Percentiles rank a stretch among this genome's conserved stretches.
Conservation (phyloP, 345 rosid genomes). For the Syzygium aromaticum region DNA sequence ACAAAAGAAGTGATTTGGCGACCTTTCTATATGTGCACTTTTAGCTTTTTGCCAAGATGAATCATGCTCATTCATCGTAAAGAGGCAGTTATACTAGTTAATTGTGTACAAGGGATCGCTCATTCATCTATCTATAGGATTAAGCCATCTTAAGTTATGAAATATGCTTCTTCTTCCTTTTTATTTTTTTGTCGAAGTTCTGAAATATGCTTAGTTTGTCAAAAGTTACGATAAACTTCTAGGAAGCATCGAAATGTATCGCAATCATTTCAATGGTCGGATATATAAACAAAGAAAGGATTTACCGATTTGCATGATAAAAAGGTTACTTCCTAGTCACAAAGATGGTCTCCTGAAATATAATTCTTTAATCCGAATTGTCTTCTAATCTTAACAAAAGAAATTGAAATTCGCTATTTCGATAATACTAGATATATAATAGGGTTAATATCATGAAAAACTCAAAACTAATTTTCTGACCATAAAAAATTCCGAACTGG, state of each 20-base stretch:
- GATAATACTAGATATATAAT: too few species aligned
- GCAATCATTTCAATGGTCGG: fast-evolving
- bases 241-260: fast-evolving
- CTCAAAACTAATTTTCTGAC: too few species aligned
- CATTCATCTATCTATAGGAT: background rate
- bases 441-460: too few species aligned
- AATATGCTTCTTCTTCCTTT: too few species aligned
- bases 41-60: background rate
- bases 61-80: background rate
- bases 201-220: fast-evolving
- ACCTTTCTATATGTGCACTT: background rate
- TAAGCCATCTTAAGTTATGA: background rate
- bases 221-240: background rate
- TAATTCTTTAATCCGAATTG: background rate
- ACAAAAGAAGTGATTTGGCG: background rate
- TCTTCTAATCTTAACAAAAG: background rate
- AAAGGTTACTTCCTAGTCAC: background rate
- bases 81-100: background rate
- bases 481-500: too few species aligned
- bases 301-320: background rate
- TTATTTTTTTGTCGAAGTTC: too few species aligned
- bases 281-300: background rate
- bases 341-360: background rate
- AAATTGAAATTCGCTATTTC: background rate
- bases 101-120: fast-evolving